Conservation (phyloP, 345 rosid genomes). For the Linum lewisii region DNA sequence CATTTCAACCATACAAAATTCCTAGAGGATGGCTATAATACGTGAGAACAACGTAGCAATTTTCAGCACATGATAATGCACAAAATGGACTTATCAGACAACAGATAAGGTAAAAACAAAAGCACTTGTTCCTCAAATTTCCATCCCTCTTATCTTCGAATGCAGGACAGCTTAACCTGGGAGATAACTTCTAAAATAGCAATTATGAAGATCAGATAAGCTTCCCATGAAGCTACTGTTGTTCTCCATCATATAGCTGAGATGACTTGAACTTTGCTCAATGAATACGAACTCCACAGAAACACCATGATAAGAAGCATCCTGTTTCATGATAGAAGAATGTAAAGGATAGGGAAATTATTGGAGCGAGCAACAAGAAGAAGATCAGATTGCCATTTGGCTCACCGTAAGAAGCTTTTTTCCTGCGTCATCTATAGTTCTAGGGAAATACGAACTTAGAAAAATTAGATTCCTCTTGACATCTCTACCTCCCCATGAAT, state of each 20-base stretch:
- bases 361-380: background rate
- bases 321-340: constrained; percentile 30
- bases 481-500: constrained; percentile 70
- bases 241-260: constrained; percentile 39
- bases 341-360: background rate
- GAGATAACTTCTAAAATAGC: constrained; percentile 49
- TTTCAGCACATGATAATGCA: background rate
- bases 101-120: background rate
- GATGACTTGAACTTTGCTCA: constrained; percentile 42
- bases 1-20: background rate
- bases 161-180: constrained; percentile 36
- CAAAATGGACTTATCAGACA: background rate
- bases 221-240: constrained; percentile 37
- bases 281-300: constrained; percentile 62
- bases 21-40: background rate
- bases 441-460: constrained; percentile 50
- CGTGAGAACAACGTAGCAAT: background rate
- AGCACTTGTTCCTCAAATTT: background rate
- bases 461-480: constrained; percentile 57
- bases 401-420: constrained; percentile 56
- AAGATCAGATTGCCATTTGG: constrained; percentile 3
- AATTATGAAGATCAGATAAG: constrained; percentile 81
- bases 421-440: constrained; percentile 27
- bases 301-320: constrained; percentile 73
- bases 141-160: background rate